Percentiles rank a stretch among this genome's conserved stretches.
These are phyloP conservation scores for Adiantum capillusveneris DNA, from an alignment of 75 land plant species.

Conservation along the genomic window DNA sequence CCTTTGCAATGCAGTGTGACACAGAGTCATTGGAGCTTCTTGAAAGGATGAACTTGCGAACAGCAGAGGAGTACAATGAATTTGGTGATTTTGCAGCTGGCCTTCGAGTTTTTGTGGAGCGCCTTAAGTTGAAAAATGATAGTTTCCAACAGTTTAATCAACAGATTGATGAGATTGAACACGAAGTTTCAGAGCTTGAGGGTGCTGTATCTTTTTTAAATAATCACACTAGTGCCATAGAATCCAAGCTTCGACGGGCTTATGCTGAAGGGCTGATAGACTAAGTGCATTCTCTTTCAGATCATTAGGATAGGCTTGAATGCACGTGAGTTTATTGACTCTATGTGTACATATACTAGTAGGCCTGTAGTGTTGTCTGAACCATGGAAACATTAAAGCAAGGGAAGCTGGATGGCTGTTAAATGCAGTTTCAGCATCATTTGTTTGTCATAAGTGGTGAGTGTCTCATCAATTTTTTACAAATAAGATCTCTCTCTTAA, in stretches of 20 bases:
- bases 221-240: conserved; percentile 57
- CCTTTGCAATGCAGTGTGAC: conserved; percentile 55
- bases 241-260: conserved; percentile 49
- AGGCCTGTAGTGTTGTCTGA: too few relatives aligned
- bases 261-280: conserved; percentile 15
- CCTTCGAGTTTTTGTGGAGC: conserved; percentile 76
- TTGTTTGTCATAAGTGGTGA: too few relatives aligned
- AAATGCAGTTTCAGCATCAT: too few relatives aligned
- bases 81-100: conserved; percentile 89
- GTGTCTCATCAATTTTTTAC: too few relatives aligned
- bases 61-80: conserved; percentile 68
- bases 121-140: conserved; percentile 59
- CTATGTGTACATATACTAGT: too few relatives aligned
- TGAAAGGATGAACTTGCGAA: conserved; percentile 72
- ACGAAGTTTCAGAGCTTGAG: conserved; percentile 63
- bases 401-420: too few relatives aligned
- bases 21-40: conserved; percentile 54
- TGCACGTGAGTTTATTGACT: too few relatives aligned
- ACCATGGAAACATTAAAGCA: too few relatives aligned
- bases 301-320: too few relatives aligned
- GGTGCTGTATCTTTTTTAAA: conserved; percentile 80
- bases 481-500: too few relatives aligned
- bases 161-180: conserved; percentile 42
- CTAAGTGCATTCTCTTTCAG: too few relatives aligned
- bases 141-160: conserved; percentile 51